Evolutionary conservation across 805 yeast genomes (phyloP), one percentile per base, ranked within the genome.

Genomic region (Ogataea glucozyma): DNA sequence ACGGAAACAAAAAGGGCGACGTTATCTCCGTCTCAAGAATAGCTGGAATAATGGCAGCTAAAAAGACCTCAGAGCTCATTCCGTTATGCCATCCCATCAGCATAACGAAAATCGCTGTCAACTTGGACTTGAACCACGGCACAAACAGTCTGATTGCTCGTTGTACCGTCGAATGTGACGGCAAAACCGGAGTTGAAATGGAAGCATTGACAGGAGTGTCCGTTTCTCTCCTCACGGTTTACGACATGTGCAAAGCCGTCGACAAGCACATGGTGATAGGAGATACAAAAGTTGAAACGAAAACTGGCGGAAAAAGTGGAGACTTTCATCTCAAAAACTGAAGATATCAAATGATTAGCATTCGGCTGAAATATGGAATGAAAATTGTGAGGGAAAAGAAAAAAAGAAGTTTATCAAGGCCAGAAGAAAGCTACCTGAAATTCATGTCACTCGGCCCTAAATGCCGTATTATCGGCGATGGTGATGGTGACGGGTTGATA

Each of bases 241-340:
- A 76, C 45, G 81, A 76, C 53, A 76, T 76, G 81, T 75, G 81
- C 52, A 76, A 76, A 51, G 78, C 80, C 2, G 76, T 73, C n/a
- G 81, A 76, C 52, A 66, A 71, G 51, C 52, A 53, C 20, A 76
- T 76, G 79, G 57, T 55, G 1, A 62, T 76, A 2, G 48, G 51
- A 0, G 62, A 61, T 14, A 60, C 73, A 11, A 54, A 59, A 41
- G 77, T 76, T 0, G 41, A 64, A 4, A 55, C 53, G 14, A 76
- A 76, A 50, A 37, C 43, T 2, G 81, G 81, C 6, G 81, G 81
- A 2, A 65, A 65, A 43, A 57, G 61, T 33, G 69, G 59, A 7
- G 52, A 49, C 37, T 48, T 47, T 31, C 29, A 27, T 7, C 20
- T 31, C 12, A 26, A 26, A n/a, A 11, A 27, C 13, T 12, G n/a